Evolutionary conservation across 805 yeast genomes (phyloP), one percentile per base, ranked within the genome.

Genomic region (Cyberlindnera americana): DNA sequence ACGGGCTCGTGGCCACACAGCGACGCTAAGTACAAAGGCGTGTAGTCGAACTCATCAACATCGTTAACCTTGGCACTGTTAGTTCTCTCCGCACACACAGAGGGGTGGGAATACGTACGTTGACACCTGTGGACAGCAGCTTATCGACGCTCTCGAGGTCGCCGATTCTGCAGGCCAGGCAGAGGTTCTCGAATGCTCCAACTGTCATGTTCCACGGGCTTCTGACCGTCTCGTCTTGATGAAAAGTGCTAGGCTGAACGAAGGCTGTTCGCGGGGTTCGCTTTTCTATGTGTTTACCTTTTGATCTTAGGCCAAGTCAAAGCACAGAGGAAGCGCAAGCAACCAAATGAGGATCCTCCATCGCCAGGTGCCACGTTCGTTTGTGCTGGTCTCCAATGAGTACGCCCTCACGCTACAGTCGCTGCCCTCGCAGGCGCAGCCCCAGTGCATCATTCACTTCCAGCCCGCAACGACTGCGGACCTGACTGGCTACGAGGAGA

Each of bases 21-120:
- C 14, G 85, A 76, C 7, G 88, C 86, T 19, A 85, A 62, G 43
- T 81, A 80, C 43, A 85, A 65, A 1, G 95, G 93, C 3, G 89
- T 73, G 53, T 82, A 78, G 56, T 85, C 85, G 73, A 81, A 84
- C 47, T 73, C 77, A 55, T 85, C 95, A 24, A 77, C 75, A 38
- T 64, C 57, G 40, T 65, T 65, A 19, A 47, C 46, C 50, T 48
- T 29, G 9, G 12, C 27, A 21, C 6, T 21, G 23, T 21, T 21
- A 21, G 23, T 21, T 10, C 10, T 21, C 23, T 21, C 23, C 23
- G 10, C 23, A 21, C 23, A 21, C 23, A 21, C 23, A 21, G n/a
- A n/a, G n/a, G n/a, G n/a, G n/a, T n/a, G n/a, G n/a, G n/a, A n/a
- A n/a, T n/a, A 62, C 67, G 40, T 36, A 64, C 67, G 41, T 75